These are phyloP conservation scores for Colletotrichum falcatum DNA, from an alignment of 2,329 filamentous ascomycete genomes.

Conservation along the genomic window DNA sequence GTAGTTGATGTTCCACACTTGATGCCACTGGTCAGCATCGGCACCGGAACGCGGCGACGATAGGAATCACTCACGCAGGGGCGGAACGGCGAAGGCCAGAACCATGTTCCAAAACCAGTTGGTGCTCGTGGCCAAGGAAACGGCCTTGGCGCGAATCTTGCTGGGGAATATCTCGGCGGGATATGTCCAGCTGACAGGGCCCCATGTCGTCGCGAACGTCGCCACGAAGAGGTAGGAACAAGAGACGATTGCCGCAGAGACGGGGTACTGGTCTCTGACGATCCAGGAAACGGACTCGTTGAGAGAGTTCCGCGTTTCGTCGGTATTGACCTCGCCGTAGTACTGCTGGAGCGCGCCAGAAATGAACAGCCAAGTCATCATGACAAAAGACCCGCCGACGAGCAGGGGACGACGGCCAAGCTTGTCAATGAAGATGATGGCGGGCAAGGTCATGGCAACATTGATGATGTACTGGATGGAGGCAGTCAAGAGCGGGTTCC, in stretches of 20 bases:
- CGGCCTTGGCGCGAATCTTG: slow-evolving; percentile 58
- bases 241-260: slow-evolving; percentile 74
- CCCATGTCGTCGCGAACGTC: slow-evolving; percentile 54
- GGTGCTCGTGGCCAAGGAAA: slow-evolving; percentile 55
- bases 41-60: neutral
- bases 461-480: slow-evolving; percentile 75
- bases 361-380: slow-evolving; percentile 72
- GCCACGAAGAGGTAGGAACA: slow-evolving; percentile 75
- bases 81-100: slow-evolving; percentile 65
- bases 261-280: slow-evolving; percentile 61
- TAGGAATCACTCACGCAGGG: slow-evolving; percentile 46
- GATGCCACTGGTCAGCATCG: neutral
- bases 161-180: slow-evolving; percentile 60
- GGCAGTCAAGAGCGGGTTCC: slow-evolving; percentile 67
- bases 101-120: slow-evolving; percentile 64
- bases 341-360: slow-evolving; percentile 72
- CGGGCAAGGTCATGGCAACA: slow-evolving; percentile 68
- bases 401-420: slow-evolving; percentile 69
- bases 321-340: slow-evolving; percentile 64
- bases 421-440: slow-evolving; percentile 70
- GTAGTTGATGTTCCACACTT: slow-evolving; percentile 65
- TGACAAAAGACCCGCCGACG: slow-evolving; percentile 66
- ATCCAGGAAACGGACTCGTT: slow-evolving; percentile 69
- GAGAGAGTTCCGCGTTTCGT: slow-evolving; percentile 50
- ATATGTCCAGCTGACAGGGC: slow-evolving; percentile 63